Percentiles rank a stretch among this genome's conserved stretches.
Evolutionary conservation across 768 basidiomycete species (phyloP).

Genomic region (Crucibulum laeve): DNA sequence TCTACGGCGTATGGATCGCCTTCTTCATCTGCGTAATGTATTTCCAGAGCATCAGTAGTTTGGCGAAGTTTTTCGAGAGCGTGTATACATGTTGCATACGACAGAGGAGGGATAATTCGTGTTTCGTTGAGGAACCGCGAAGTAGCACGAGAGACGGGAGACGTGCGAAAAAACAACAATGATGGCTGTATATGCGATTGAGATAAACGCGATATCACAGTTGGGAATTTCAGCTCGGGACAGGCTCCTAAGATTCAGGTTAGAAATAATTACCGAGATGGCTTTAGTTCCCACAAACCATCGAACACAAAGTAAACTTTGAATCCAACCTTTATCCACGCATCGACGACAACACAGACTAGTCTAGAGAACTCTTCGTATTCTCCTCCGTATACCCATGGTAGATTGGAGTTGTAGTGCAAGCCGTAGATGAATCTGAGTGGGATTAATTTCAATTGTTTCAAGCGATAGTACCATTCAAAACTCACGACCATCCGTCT

Average conservation of each 20-base stretch:
- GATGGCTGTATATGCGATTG: constrained; percentile 57
- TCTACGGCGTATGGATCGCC: constrained; percentile 84
- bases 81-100: constrained; percentile 52
- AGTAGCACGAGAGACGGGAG: constrained; percentile 53
- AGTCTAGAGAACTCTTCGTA: constrained; percentile 52
- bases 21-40: constrained; percentile 79
- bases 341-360: constrained; percentile 46
- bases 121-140: constrained; percentile 69
- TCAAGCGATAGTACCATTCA: constrained; percentile 6
- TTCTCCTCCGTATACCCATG: constrained; percentile 89
- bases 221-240: constrained; percentile 71
- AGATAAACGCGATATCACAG: constrained; percentile 53
- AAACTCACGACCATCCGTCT: constrained; percentile 85
- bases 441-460: constrained; percentile 8
- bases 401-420: constrained; percentile 52
- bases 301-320: constrained; percentile 77
- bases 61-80: constrained; percentile 39
- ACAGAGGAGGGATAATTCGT: constrained; percentile 71
- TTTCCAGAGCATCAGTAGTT: constrained; percentile 32
- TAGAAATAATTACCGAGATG: constrained; percentile 6
- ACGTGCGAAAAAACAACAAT: constrained; percentile 80
- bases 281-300: constrained; percentile 40
- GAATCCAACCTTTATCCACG: constrained; percentile 68
- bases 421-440: constrained; percentile 73
- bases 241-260: constrained; percentile 48